Evolutionary conservation across 2,329 filamentous ascomycete genomes (phyloP).

Genomic region (Arthrobotrys megalospora): DNA sequence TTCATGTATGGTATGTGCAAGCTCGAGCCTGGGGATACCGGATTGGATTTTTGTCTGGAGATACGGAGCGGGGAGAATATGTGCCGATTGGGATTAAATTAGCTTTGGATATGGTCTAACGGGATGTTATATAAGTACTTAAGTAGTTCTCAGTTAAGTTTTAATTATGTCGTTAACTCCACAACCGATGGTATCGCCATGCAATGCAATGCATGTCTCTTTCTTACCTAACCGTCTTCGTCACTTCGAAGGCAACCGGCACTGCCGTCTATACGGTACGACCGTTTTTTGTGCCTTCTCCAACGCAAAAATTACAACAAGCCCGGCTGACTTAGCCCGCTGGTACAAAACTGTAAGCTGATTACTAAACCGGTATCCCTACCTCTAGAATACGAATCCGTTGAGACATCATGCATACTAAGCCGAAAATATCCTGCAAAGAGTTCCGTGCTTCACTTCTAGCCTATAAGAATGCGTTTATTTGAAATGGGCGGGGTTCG

Average conservation of each 20-base stretch:
- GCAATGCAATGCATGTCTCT: neutral
- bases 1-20: neutral
- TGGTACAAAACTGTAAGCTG: neutral
- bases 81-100: slow-evolving; percentile 3
- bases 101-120: neutral
- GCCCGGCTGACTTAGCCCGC: neutral
- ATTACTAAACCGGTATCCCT: slow-evolving; percentile 36
- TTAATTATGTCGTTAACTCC: slow-evolving; percentile 6
- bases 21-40: neutral
- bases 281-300: neutral
- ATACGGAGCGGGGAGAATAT: neutral
- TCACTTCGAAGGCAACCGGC: neutral
- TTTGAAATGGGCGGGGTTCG: slow-evolving; percentile 34
- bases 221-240: neutral
- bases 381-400: slow-evolving; percentile 28
- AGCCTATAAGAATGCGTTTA: slow-evolving; percentile 38
- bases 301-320: slow-evolving; percentile 42
- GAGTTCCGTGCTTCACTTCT: neutral
- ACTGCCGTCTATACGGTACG: neutral
- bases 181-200: neutral
- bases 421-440: slow-evolving; percentile 22
- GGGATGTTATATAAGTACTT: neutral
- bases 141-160: neutral
- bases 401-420: slow-evolving; percentile 40
- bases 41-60: neutral